Percentiles rank a stretch among this genome's conserved stretches.
Conservation (phyloP, 2,329 filamentous ascomycete genomes). For the Pezicula neosporulosa region DNA sequence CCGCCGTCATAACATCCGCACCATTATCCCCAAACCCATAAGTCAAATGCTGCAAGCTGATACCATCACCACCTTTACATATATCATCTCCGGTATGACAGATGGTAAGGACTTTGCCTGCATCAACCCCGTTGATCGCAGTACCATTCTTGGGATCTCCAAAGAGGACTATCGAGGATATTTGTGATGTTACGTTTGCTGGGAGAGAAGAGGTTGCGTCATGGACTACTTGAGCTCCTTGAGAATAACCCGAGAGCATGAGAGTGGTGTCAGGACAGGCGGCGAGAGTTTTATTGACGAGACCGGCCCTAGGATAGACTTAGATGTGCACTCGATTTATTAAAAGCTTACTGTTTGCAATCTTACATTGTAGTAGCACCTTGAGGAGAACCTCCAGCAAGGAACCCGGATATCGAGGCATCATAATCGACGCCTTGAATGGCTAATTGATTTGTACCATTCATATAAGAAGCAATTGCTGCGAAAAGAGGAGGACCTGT, state of each 20-base stretch:
- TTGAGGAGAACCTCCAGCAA: slow-evolving; percentile 39
- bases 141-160: slow-evolving; percentile 25
- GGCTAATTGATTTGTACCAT: slow-evolving; percentile 41
- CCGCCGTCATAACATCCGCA: slow-evolving; percentile 17
- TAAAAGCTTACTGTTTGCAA: background rate
- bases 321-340: background rate
- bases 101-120: slow-evolving; percentile 17
- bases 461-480: slow-evolving; percentile 24
- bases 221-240: slow-evolving; percentile 25
- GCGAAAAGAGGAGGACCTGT: slow-evolving; percentile 23
- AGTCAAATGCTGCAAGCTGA: slow-evolving; percentile 16
- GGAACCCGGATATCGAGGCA: slow-evolving; percentile 41
- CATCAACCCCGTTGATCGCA: slow-evolving; percentile 14
- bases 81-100: slow-evolving; percentile 21
- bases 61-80: slow-evolving; percentile 15
- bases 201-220: slow-evolving; percentile 13
- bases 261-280: slow-evolving; percentile 18
- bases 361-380: slow-evolving; percentile 40
- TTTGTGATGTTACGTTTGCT: slow-evolving; percentile 11
- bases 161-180: slow-evolving; percentile 19
- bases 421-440: slow-evolving; percentile 53
- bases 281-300: slow-evolving; percentile 16
- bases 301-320: slow-evolving; percentile 10
- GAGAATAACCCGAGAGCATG: slow-evolving; percentile 22
- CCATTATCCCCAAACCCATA: slow-evolving; percentile 11